Evolutionary conservation across 176 grass and related monocot species (phyloP), one percentile per base, ranked within the genome.

Genomic region (Tuctoria greenei): DNA sequence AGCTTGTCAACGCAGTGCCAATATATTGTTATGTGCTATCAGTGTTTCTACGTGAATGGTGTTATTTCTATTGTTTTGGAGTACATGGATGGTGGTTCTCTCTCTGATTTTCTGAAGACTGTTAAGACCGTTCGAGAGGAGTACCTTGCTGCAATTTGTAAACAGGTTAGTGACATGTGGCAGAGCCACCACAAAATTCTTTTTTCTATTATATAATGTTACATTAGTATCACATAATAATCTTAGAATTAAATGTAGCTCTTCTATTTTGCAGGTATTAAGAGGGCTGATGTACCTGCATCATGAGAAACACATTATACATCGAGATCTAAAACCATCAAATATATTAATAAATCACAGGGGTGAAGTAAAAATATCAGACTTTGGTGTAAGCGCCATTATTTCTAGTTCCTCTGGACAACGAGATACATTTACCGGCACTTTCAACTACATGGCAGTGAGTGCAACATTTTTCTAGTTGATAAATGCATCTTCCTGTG

Each of bases 341-440:
- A 99, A 99, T 76, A 99, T 99, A 84, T 81, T 99, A 60, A 92
- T 99, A 35, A 99, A 99, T 77, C 95, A 99, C 68, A 86, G 55
- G 74, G 95, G 95, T 60, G 89, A 99, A 65, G 89, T 99, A 42
- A 95, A 99, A 78, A 99, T 99, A 95, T 90, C 95, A 8, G 95
- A 99, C 72, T 99, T 99, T 68, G 95, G 95, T 86, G 95, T 99
- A 31, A 99, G 95, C 79, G 91, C 91, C 39, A 99, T 82, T 73
- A 86, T 92, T 54, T 67, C 84, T 59, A 99, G 61, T 68, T 95
- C 95, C 18, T 99, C 95, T 46, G 91, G 64, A 46, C 84, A 89
- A 65, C 59, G 82, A 90, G 95, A 95, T 45, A 98, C 95, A 64
- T 98, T 94, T 82, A 90, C 3, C 27, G 95, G 95, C 62, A 98